Evolutionary conservation across 352 stramenopile species (phyloP).

Genomic region (Pythium vanterpoolii): DNA sequence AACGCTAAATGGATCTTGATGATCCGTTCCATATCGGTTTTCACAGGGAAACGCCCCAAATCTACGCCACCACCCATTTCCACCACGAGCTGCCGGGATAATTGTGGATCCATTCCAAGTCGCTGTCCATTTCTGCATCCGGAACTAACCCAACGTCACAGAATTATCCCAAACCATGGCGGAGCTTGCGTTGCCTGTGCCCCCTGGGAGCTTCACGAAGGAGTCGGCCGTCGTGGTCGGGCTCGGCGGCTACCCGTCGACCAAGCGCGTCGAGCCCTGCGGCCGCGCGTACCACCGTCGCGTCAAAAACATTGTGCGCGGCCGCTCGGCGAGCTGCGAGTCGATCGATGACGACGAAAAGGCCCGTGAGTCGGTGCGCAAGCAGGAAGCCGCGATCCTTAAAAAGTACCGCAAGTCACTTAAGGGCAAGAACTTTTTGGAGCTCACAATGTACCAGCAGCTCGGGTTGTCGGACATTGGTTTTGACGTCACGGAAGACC

Average conservation of each 20-base stretch:
- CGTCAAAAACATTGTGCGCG: slow-evolving; percentile 70
- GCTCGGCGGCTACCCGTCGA: slow-evolving; percentile 69
- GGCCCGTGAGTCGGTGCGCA: slow-evolving; percentile 53
- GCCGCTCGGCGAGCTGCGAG: slow-evolving; percentile 74
- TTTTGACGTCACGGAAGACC: slow-evolving; percentile 79
- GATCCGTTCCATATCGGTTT: background rate
- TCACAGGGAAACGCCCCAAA: background rate
- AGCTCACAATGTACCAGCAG: slow-evolving; percentile 88
- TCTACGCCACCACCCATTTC: slow-evolving; percentile 14
- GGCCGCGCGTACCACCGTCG: slow-evolving; percentile 70
- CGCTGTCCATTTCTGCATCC: background rate
- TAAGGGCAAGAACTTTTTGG: slow-evolving; percentile 75
- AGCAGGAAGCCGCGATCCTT: slow-evolving; percentile 63
- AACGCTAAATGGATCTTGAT: background rate
- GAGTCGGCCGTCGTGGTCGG: slow-evolving; percentile 52
- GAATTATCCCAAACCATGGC: slow-evolving; percentile 9
- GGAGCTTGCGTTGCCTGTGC: slow-evolving; percentile 43
- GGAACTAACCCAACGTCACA: too few relatives aligned
- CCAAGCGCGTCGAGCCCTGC: slow-evolving; percentile 73
- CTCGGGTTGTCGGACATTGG: slow-evolving; percentile 67
- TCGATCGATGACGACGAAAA: slow-evolving; percentile 64
- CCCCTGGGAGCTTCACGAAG: slow-evolving; percentile 42
- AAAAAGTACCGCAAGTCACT: slow-evolving; percentile 83
- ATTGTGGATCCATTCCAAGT: background rate
- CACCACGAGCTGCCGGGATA: background rate